Evolutionary conservation across 2,329 filamentous ascomycete species (phyloP).

Genomic region (Emergomyces orientalis): DNA sequence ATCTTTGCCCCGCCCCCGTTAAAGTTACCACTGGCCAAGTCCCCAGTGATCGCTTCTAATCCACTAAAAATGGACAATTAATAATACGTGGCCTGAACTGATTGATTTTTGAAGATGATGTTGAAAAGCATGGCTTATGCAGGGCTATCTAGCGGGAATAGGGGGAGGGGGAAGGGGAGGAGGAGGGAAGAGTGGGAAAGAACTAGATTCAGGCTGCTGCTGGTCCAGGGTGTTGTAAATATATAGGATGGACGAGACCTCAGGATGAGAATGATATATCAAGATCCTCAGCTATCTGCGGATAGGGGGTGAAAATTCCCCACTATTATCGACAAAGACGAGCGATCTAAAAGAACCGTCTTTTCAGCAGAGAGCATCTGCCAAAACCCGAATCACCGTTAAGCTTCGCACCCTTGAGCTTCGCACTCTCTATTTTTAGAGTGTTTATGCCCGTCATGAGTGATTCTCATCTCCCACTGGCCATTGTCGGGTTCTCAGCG

Average conservation of each 20-base stretch:
- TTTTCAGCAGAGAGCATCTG: background rate
- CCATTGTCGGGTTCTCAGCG: conserved; percentile 29
- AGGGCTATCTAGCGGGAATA: background rate
- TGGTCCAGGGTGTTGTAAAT: background rate
- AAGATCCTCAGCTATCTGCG: background rate
- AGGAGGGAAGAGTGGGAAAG: background rate
- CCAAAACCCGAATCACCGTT: background rate
- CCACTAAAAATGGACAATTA: background rate
- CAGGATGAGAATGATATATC: background rate
- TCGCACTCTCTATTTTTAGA: background rate
- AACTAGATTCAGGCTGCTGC: background rate
- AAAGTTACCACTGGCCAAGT: background rate
- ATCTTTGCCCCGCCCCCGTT: background rate
- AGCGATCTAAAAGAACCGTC: background rate
- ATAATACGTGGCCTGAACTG: conserved; percentile 2
- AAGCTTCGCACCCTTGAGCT: no score
- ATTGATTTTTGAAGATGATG: background rate
- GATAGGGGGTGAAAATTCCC: background rate
- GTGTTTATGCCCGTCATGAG: background rate
- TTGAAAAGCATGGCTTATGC: background rate
- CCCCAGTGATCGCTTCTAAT: background rate
- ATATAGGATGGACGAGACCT: background rate
- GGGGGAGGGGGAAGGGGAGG: background rate
- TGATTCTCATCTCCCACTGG: conserved; percentile 12
- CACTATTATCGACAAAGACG: background rate